Base-by-base conservation (phyloP, 2,329 filamentous ascomycete genomes). In the Paracoccidioides lutzii region DNA sequence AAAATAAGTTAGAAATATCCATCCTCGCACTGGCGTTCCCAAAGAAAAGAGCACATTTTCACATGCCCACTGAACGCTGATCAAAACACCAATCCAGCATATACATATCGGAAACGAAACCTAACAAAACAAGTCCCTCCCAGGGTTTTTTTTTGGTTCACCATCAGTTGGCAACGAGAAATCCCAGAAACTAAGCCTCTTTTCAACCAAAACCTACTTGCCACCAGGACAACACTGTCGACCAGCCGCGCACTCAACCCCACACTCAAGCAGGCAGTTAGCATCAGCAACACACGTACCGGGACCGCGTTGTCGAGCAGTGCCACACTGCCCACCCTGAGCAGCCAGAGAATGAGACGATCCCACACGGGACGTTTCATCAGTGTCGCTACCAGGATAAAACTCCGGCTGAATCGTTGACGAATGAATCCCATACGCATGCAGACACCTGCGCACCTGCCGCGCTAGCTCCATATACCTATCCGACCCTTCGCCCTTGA, bases 361-460 rank as follows among this genome's bases (percentile, higher is more conserved):
- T 32, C 9, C 41, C 30, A 32, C 45, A 15, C 46, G 35, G 14
- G 61, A 55, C 44, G 59, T 62, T 10, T 69, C 69, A 50, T 71
- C 70, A 3, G 46, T 50, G 38, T 73, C 70, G 55, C 65, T 71
- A 4, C 66, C 69, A 1, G 68, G 71, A 8, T 67, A 62, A 50
- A 77, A 98, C 70, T 98, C 93, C 5, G 93, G 93, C 71, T 98
- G 93, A 63, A 98, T 97, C 10, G 93, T 98, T 40, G 90, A 91
- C 41, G 88, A 94, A 75, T 98, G 93, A 61, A 98, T 97, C 55
- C 93, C 91, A 64, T 95, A 96, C 40, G 83, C 90, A 70, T 98
- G 93, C 3, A 98, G 82, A 65, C 93, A 98, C 65, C 84, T 84
- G 50, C 90, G 81, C 15, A 94, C 87, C 56, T 86, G 83, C 57